Evolutionary conservation across 768 basidiomycete species (phyloP).

Genomic region (Neoboletus subvelutipes): DNA sequence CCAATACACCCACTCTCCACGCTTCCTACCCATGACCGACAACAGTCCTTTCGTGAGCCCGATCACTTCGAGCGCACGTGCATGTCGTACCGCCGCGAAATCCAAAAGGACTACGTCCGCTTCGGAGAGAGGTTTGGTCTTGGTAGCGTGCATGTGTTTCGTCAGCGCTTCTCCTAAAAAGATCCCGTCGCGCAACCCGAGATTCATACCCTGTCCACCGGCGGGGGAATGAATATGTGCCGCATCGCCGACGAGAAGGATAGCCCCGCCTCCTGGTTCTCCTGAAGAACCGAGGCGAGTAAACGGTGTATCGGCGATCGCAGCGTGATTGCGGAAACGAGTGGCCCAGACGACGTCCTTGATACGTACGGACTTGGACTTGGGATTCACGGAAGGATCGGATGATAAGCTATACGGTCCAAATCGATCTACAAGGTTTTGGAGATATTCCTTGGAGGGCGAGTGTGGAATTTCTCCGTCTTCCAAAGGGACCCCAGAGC

Average conservation of each 20-base stretch:
- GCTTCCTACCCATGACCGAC: slow-evolving; percentile 21
- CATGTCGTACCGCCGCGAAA: slow-evolving; percentile 38
- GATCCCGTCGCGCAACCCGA: slow-evolving; percentile 53
- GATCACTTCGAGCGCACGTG: slow-evolving; percentile 44
- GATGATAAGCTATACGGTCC: slow-evolving; percentile 39
- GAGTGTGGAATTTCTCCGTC: slow-evolving; percentile 39
- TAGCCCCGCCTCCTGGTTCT: slow-evolving; percentile 14
- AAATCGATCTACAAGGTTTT: slow-evolving; percentile 41
- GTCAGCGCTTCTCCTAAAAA: slow-evolving; percentile 43
- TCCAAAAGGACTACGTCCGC: slow-evolving; percentile 36
- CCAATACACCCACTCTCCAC: slow-evolving; percentile 12
- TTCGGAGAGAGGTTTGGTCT: slow-evolving; percentile 9
- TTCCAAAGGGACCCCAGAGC: slow-evolving; percentile 38
- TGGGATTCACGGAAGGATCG: slow-evolving; percentile 36
- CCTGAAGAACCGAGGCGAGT: slow-evolving; percentile 26
- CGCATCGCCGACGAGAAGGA: slow-evolving; percentile 44
- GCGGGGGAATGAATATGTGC: slow-evolving; percentile 55
- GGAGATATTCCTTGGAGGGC: slow-evolving; percentile 44
- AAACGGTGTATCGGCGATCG: slow-evolving; percentile 43
- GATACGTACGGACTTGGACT: slow-evolving; percentile 33
- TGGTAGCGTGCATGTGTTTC: slow-evolving; percentile 32
- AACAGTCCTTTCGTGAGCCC: slow-evolving; percentile 39
- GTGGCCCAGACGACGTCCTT: slow-evolving; percentile 45
- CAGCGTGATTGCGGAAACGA: slow-evolving; percentile 47
- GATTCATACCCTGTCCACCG: slow-evolving; percentile 61